These are phyloP conservation scores for Protomyces inundatus DNA, from an alignment of 1,139 yeast genomes.

Conservation along the genomic window DNA sequence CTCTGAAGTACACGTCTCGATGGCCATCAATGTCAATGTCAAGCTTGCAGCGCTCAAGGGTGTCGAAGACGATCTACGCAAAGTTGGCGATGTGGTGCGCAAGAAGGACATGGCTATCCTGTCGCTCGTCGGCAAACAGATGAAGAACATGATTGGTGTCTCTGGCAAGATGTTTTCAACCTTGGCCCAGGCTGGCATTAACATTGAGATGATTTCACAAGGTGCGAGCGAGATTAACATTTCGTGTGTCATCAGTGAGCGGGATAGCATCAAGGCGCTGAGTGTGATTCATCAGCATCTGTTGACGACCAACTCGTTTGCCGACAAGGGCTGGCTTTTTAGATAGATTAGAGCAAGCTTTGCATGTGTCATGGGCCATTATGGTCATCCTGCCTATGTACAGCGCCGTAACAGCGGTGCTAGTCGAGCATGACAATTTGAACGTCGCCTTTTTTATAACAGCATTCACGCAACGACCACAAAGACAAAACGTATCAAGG, in stretches of 20 bases:
- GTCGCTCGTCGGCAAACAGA: conserved; percentile 90
- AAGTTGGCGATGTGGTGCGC: conserved; percentile 82
- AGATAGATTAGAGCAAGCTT: not conserved
- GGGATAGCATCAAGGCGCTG: conserved; percentile 77
- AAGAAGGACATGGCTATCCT: conserved; percentile 84
- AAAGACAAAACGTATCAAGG: not conserved
- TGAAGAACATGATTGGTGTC: conserved; percentile 94
- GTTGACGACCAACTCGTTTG: conserved; percentile 37
- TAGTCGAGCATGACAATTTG: not conserved
- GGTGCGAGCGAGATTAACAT: conserved; percentile 98
- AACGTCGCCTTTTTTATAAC: not conserved
- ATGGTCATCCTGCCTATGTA: not conserved
- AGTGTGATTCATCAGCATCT: conserved; percentile 76
- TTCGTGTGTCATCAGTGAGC: conserved; percentile 84
- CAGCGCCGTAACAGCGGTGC: not conserved
- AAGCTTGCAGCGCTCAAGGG: conserved; percentile 45
- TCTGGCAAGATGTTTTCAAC: conserved; percentile 97
- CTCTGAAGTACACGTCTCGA: conserved; percentile 94
- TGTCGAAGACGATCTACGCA: conserved; percentile 61
- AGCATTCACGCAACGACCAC: not conserved
- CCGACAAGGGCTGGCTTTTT: conserved; percentile 22
- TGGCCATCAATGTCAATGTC: conserved; percentile 79
- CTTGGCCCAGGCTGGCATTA: conserved; percentile 82
- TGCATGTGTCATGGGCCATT: not conserved
- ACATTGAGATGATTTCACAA: conserved; percentile 96